Evolutionary conservation across 768 basidiomycete species (phyloP).

Genomic region (Amanita rubescens): DNA sequence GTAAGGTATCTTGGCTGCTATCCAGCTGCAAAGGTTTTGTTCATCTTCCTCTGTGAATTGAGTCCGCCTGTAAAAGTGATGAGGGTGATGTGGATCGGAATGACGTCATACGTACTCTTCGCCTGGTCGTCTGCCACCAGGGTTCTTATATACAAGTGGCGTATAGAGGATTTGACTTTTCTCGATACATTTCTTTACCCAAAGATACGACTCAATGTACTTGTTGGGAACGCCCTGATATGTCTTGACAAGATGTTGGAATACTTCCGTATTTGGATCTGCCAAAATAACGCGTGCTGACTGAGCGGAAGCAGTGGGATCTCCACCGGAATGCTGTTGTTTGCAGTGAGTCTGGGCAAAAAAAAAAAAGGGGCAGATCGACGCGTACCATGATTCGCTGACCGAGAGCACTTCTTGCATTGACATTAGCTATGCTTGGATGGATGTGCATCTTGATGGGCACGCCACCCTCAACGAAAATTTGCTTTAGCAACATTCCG

Average conservation of each 20-base stretch:
- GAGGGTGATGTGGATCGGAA: not conserved
- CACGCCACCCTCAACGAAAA: slow-evolving; percentile 58
- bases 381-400: slow-evolving; percentile 60
- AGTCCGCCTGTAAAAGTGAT: slow-evolving; percentile 46
- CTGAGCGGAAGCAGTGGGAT: slow-evolving; percentile 63
- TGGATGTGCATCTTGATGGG: slow-evolving; percentile 78
- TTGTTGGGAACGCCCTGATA: slow-evolving; percentile 66
- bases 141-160: slow-evolving; percentile 76
- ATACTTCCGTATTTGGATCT: slow-evolving; percentile 72
- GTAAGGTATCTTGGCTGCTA: slow-evolving; percentile 77
- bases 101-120: slow-evolving; percentile 55
- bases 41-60: slow-evolving; percentile 78
- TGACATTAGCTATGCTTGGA: slow-evolving; percentile 71
- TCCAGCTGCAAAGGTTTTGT: slow-evolving; percentile 66
- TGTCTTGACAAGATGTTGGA: slow-evolving; percentile 62
- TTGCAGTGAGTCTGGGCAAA: not conserved
- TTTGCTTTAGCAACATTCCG: slow-evolving; percentile 65
- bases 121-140: slow-evolving; percentile 71
- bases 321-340: slow-evolving; percentile 79
- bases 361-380: not conserved
- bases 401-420: slow-evolving; percentile 57
- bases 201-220: slow-evolving; percentile 73
- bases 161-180: slow-evolving; percentile 59
- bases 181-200: slow-evolving; percentile 82
- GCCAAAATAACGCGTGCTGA: slow-evolving; percentile 72